Conservation (phyloP, 2,329 filamentous ascomycete species). For the Stagonosporopsis rhizophila region DNA sequence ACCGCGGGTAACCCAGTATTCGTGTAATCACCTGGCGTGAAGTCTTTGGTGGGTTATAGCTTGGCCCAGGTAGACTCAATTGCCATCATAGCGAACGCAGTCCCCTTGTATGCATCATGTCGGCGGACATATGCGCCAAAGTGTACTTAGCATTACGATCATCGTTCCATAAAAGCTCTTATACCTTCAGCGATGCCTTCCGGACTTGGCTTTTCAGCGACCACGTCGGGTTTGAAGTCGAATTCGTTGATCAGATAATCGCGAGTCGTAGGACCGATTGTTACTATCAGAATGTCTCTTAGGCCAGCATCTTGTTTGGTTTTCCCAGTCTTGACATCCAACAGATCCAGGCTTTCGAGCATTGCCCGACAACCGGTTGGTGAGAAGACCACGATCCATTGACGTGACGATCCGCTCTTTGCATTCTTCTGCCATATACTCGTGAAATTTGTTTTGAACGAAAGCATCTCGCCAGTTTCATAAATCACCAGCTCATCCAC, state of each 20-base stretch:
- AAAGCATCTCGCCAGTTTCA: conserved; percentile 80
- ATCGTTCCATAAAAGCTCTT: conserved; percentile 33
- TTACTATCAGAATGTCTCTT: conserved; percentile 71
- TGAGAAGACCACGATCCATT: conserved; percentile 79
- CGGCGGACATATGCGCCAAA: background rate
- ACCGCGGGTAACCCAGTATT: background rate
- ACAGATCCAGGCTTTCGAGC: conserved; percentile 60
- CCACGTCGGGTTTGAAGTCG: conserved; percentile 76
- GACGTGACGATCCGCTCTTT: conserved; percentile 42
- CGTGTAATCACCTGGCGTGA: background rate
- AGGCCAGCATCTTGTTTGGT: conserved; percentile 26
- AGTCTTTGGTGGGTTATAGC: background rate
- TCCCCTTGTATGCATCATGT: background rate
- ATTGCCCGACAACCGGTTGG: conserved; percentile 68
- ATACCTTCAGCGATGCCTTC: conserved; percentile 79
- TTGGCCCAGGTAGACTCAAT: background rate
- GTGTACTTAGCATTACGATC: background rate
- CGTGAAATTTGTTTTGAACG: conserved; percentile 74
- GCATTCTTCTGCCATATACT: conserved; percentile 57
- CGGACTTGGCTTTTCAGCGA: conserved; percentile 80
- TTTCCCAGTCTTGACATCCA: conserved; percentile 51
- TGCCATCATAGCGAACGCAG: background rate
- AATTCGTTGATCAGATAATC: conserved; percentile 73
- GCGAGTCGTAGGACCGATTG: conserved; percentile 92
- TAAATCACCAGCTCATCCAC: conserved; percentile 88